phyloP scores from a whole-genome alignment of 192 early-diverging fungal species.

The Globomyces pollinis-pini region DNA sequence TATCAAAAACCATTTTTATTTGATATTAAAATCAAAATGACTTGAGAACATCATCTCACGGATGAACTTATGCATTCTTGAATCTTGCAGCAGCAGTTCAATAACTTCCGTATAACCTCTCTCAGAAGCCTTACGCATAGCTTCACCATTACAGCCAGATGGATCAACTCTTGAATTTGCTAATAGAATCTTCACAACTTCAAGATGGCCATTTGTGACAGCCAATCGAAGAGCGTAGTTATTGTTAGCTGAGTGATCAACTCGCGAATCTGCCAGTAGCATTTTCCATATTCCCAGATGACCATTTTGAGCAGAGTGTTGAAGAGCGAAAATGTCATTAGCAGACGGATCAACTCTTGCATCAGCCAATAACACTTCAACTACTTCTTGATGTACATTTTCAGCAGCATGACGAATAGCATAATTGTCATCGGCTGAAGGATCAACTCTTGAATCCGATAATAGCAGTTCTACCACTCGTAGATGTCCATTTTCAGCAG shows the following conservation, averaged over 20 bases:
- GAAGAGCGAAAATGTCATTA: background rate
- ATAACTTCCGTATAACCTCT: no score
- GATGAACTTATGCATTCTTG: no score
- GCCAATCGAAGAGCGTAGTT: background rate
- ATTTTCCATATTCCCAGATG: background rate
- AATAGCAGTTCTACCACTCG: slow-evolving; percentile 9
- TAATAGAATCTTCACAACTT: background rate
- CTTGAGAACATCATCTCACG: no score
- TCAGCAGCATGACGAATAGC: background rate
- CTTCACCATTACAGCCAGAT: no score
- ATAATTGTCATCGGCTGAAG: background rate
- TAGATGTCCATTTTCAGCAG: background rate
- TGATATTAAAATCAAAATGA: no score
- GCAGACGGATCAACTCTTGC: background rate
- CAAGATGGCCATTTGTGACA: background rate
- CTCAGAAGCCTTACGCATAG: no score
- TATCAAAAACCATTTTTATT: no score
- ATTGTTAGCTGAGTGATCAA: background rate
- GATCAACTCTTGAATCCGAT: slow-evolving; percentile 9
- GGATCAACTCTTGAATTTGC: background rate
- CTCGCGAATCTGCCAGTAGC: background rate
- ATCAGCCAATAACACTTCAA: background rate
- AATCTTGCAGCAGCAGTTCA: no score
- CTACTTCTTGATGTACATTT: background rate
- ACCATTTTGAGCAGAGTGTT: background rate